phyloP scores from a whole-genome alignment of 257 asterid species.

The Solanum arcanum region DNA sequence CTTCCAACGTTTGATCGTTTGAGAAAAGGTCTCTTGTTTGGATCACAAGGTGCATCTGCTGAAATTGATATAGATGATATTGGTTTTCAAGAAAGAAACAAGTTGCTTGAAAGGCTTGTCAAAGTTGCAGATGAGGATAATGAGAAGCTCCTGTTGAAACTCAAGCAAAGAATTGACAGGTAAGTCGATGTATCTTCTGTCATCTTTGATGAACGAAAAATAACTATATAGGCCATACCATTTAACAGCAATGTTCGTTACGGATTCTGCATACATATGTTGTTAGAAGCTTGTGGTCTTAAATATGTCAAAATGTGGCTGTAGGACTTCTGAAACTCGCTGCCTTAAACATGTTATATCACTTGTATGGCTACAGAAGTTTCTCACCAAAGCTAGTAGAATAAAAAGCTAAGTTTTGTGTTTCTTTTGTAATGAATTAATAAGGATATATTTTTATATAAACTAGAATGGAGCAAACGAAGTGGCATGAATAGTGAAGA shows the following conservation, averaged over 20 bases:
- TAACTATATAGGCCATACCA: background rate
- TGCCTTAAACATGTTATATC: background rate
- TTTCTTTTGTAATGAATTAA: background rate
- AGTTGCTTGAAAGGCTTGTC: constrained; percentile 45
- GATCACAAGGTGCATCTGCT: background rate
- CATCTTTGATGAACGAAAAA: background rate
- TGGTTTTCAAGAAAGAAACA: constrained; percentile 16
- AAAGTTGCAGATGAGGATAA: constrained; percentile 53
- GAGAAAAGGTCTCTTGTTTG: background rate
- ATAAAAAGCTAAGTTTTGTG: background rate
- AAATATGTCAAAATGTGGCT: background rate
- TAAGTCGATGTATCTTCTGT: background rate
- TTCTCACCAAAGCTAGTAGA: background rate
- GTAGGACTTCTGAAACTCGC: background rate
- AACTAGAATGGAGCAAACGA: background rate
- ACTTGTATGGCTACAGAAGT: background rate
- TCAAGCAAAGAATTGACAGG: constrained; percentile 51
- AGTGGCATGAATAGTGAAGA: background rate
- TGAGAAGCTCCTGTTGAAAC: constrained; percentile 49
- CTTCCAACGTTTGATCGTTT: background rate
- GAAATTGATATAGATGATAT: background rate
- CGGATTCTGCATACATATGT: background rate
- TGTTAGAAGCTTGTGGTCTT: background rate
- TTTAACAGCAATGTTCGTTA: background rate
- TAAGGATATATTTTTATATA: background rate